Evolutionary conservation across 352 stramenopile species (phyloP).

Genomic region (Globisporangium cederbergense): DNA sequence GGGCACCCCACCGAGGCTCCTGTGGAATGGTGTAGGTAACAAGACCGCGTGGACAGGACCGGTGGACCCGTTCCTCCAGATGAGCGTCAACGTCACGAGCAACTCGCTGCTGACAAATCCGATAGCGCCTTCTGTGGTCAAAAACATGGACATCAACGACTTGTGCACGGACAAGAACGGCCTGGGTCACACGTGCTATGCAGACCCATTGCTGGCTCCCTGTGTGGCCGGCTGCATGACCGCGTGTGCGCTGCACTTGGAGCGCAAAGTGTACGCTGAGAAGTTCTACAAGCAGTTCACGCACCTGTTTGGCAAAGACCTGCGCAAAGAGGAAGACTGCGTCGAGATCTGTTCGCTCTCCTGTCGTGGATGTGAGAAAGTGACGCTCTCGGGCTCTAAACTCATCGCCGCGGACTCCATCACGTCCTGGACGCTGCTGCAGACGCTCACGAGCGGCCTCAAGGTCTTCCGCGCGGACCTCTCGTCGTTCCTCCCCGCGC

Average conservation of each 20-base stretch:
- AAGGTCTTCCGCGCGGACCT: slow-evolving; percentile 52
- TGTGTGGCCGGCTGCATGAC: slow-evolving; percentile 63
- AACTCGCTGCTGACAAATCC: slow-evolving; percentile 37
- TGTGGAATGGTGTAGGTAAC: slow-evolving; percentile 70
- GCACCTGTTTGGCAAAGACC: slow-evolving; percentile 69
- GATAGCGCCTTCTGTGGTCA: slow-evolving; percentile 10
- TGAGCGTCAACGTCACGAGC: slow-evolving; percentile 42
- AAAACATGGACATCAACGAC: slow-evolving; percentile 31
- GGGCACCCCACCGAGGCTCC: slow-evolving; percentile 32
- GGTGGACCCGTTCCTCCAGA: slow-evolving; percentile 53
- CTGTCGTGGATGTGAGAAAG: slow-evolving; percentile 63
- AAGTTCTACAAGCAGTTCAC: slow-evolving; percentile 44
- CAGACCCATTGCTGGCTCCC: slow-evolving; percentile 27
- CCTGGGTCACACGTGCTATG: slow-evolving; percentile 63
- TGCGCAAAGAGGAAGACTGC: slow-evolving; percentile 68
- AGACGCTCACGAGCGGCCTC: slow-evolving; percentile 25
- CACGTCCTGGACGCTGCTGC: slow-evolving; percentile 40
- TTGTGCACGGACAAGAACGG: slow-evolving; percentile 64
- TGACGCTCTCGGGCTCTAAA: slow-evolving; percentile 48
- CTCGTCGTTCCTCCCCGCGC: slow-evolving; percentile 35
- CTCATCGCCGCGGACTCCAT: slow-evolving; percentile 26
- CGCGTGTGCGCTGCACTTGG: slow-evolving; percentile 41
- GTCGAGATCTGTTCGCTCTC: slow-evolving; percentile 55
- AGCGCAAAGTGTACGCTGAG: slow-evolving; percentile 39
- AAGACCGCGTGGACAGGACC: slow-evolving; percentile 39